Base-by-base conservation (phyloP, 129 eudicot genomes). In the Escallonia herrerae region DNA sequence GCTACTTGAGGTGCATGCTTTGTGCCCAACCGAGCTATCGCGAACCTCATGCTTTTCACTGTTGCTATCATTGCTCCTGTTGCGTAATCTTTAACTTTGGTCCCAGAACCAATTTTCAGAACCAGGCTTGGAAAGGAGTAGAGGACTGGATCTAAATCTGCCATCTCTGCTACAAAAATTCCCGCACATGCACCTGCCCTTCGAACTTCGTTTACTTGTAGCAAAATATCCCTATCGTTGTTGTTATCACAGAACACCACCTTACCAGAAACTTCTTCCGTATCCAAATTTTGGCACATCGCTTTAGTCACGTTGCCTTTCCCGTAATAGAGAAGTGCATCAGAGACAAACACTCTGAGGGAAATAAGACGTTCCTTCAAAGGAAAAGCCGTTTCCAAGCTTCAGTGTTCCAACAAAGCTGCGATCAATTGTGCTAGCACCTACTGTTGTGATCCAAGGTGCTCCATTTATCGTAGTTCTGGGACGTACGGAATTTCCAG, bases 1-100 rank as follows among this genome's bases (percentile, higher is more conserved):
- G 82, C 72, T 4, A 83, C 74, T 51, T 75, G 62, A 3, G 86
- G 90, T 14, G 87, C 84, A 0, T 78, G 84, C 37, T 71, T 83
- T 1, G 78, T 58, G 12, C 87, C 90, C 3, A 70, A 14, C 43
- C 67, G 53, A 0, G 91, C 81, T 45, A 72, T 12, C 43, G 65
- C 64, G 65, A 84, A 78, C n/a, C 57, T 72, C 64, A 84, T 78
- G 38, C 58, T 72, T 47, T 68, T 78, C 14, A 80, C 82, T 3
- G 45, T 38, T 4, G 80, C 43, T 14, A 48, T 67, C 51, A 43
- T 71, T 7, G 69, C 52, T 3, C 33, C 53, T 49, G 54, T 64
- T 4, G 80, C 80, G 43, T 84, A 84, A 45, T 79, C 75, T 39
- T 49, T 72, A 43, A 73, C 12, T 12, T 3, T 43, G 6, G 44